These are phyloP conservation scores for Podospora bellae-mahoneyi DNA, from an alignment of 495 filamentous ascomycete species.

Conservation along the genomic window DNA sequence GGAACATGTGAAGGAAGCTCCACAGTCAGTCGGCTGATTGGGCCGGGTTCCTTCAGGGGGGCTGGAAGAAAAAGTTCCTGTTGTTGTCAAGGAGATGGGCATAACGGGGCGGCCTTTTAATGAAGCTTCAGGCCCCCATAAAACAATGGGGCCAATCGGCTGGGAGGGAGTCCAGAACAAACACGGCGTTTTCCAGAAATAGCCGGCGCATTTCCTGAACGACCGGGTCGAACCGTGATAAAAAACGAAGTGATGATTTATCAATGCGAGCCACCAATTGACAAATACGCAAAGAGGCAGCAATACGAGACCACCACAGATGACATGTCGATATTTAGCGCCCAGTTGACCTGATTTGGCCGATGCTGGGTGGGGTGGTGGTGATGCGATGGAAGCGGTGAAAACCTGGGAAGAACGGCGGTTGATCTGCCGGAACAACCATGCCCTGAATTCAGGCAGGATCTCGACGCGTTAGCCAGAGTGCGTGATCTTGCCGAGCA, in stretches of 20 bases:
- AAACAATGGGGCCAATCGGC: conserved; percentile 9
- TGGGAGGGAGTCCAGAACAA: neutral
- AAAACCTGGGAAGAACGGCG: neutral
- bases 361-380: neutral
- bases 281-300: neutral
- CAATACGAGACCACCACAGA: neutral
- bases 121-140: neutral
- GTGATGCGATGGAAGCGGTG: neutral
- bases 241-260: neutral
- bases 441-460: conserved; percentile 1
- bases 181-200: conserved; percentile 6
- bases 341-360: neutral
- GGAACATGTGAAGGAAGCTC: conserved; percentile 1
- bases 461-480: conserved; percentile 3
- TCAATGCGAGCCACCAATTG: neutral
- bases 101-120: conserved; percentile 2
- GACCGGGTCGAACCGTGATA: neutral
- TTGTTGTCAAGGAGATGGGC: conserved; percentile 6
- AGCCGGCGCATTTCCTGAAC: neutral
- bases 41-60: neutral
- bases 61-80: neutral
- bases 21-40: neutral
- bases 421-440: conserved; percentile 6
- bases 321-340: conserved; percentile 2
- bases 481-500: neutral